Percentiles rank a stretch among this genome's conserved stretches.
Evolutionary conservation across 441 rosid species (phyloP).

Genomic region (Gossypium aridum): DNA sequence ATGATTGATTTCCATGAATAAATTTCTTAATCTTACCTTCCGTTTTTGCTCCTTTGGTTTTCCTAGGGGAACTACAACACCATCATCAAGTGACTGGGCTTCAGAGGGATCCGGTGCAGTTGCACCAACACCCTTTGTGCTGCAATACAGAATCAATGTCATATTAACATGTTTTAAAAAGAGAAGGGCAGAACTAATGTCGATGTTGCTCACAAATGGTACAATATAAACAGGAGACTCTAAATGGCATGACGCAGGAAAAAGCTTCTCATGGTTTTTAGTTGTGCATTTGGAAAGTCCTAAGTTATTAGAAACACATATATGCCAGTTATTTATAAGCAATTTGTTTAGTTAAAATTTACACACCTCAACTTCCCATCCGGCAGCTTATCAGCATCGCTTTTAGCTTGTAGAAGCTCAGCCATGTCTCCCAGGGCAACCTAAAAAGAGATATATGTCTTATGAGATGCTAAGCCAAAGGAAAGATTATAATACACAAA

Average conservation of each 20-base stretch:
- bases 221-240: neutral
- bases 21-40: neutral
- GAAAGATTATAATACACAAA: neutral
- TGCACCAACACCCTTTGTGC: constrained; percentile 81
- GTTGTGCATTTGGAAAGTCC: neutral
- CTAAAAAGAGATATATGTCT: constrained; percentile 24
- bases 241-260: neutral
- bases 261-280: neutral
- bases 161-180: neutral
- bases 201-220: neutral
- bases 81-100: constrained; percentile 54
- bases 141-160: constrained; percentile 24
- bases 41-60: constrained; percentile 40
- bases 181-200: neutral
- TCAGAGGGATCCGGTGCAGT: constrained; percentile 65
- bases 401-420: constrained; percentile 54
- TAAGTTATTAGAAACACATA: neutral
- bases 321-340: neutral
- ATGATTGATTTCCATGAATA: neutral
- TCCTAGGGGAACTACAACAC: constrained; percentile 67
- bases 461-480: neutral
- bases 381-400: constrained; percentile 67
- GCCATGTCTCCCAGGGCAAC: constrained; percentile 93
- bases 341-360: neutral
- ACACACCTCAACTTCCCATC: constrained; percentile 73